These are phyloP conservation scores for Malassezia equina DNA, from an alignment of 1,284 basidiomycete genomes.

Conservation along the genomic window DNA sequence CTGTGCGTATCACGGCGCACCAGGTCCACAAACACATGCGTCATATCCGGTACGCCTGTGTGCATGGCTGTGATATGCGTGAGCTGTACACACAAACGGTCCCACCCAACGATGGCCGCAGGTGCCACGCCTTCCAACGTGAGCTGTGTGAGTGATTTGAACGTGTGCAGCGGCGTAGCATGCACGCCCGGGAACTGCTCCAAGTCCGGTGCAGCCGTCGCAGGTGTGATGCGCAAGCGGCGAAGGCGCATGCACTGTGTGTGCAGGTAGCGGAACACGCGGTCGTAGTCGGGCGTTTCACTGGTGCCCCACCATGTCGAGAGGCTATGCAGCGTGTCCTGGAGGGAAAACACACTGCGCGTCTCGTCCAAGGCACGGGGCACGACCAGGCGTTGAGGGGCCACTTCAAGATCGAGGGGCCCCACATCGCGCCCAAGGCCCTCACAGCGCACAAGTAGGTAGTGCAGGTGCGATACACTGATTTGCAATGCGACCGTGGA, in stretches of 20 bases:
- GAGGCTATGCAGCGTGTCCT: conserved; percentile 66
- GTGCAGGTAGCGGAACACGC: conserved; percentile 68
- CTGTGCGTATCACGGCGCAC: conserved; percentile 60
- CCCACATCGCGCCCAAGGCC: conserved; percentile 62
- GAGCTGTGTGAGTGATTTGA: conserved; percentile 68
- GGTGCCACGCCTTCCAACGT: conserved; percentile 73
- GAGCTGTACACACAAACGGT: conserved; percentile 62
- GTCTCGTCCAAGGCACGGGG: conserved; percentile 53
- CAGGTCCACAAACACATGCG: conserved; percentile 65
- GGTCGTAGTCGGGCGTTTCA: conserved; percentile 49
- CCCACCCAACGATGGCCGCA: conserved; percentile 72
- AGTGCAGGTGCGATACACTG: conserved; percentile 75
- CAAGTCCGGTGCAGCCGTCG: conserved; percentile 51
- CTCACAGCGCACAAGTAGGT: conserved; percentile 74
- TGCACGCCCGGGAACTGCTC: conserved; percentile 63
- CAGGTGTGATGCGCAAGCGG: conserved; percentile 52
- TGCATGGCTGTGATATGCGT: conserved; percentile 63
- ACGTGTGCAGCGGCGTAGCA: conserved; percentile 67
- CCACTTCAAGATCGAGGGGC: conserved; percentile 61
- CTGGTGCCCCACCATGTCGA: conserved; percentile 52
- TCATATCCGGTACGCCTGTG: conserved; percentile 72
- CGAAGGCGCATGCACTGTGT: conserved; percentile 78
- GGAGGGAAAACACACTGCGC: conserved; percentile 64
- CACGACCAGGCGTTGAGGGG: conserved; percentile 49
- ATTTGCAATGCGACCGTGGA: conserved; percentile 42